Percentiles rank a stretch among this genome's conserved stretches.
Conservation (phyloP, 108 stramenopile species). For the Asterionellopsis glacialis region DNA sequence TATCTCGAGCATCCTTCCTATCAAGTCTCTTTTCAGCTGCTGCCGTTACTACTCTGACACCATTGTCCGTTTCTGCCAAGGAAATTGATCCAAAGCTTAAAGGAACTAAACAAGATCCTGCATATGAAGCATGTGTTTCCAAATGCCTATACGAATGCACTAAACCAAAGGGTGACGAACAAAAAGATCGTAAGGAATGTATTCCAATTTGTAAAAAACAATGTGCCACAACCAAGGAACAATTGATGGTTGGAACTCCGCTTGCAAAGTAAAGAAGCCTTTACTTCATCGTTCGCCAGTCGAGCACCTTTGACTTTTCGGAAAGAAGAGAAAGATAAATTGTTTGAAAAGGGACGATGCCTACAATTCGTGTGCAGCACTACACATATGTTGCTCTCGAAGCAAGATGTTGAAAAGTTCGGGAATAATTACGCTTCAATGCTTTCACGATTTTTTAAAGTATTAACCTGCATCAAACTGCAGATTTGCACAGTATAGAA, state of each 20-base stretch:
- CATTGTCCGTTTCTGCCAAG: slow-evolving; percentile 30
- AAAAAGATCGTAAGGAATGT: slow-evolving; percentile 60
- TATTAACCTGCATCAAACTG: no score
- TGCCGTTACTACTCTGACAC: slow-evolving; percentile 12
- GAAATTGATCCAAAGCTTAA: slow-evolving; percentile 54
- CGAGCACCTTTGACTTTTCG: no score
- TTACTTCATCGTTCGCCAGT: no score
- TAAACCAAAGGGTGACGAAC: slow-evolving; percentile 73
- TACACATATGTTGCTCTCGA: no score
- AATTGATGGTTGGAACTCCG: slow-evolving; percentile 42
- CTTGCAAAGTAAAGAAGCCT: slow-evolving; percentile 7
- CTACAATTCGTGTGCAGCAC: no score
- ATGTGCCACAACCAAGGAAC: slow-evolving; percentile 65
- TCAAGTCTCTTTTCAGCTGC: background rate
- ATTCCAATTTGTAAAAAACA: slow-evolving; percentile 69
- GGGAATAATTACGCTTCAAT: no score
- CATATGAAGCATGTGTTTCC: slow-evolving; percentile 50
- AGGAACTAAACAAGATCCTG: slow-evolving; percentile 71
- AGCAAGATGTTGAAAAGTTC: no score
- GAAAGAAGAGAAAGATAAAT: no score
- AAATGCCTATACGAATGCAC: slow-evolving; percentile 78
- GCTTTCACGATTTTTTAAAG: no score
- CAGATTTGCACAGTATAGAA: no score
- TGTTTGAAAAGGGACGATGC: no score
- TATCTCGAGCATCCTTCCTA: background rate